Conservation (phyloP, 305 asterid genomes). For the Ilex paraguariensis region DNA sequence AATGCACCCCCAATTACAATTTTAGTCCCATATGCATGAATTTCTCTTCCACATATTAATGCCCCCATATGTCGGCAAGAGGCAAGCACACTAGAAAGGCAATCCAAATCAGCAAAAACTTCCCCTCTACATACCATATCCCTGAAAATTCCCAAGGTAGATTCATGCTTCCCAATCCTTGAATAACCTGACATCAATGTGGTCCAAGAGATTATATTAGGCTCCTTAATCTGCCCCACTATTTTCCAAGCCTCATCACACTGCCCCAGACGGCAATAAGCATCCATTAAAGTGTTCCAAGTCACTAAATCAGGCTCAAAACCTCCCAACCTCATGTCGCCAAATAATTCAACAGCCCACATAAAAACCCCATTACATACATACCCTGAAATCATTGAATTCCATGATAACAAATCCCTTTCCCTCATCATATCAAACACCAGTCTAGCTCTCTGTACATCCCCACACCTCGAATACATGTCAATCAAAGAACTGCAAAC, state of each 20-base stretch:
- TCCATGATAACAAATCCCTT: conserved; percentile 34
- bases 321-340: conserved; percentile 24
- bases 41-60: conserved; percentile 27
- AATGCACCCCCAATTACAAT: conserved; percentile 10
- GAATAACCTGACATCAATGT: conserved; percentile 40
- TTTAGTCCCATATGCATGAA: conserved; percentile 40
- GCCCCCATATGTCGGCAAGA: conserved; percentile 24
- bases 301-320: conserved; percentile 34
- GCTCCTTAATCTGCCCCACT: conserved; percentile 27
- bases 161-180: conserved; percentile 25
- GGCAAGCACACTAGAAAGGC: conserved; percentile 34
- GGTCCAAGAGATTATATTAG: conserved; percentile 43
- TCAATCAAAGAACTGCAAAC: conserved; percentile 36
- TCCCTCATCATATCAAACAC: conserved; percentile 26
- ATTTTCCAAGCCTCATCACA: conserved; percentile 34
- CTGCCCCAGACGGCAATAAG: conserved; percentile 36
- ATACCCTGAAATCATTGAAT: conserved; percentile 33
- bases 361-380: conserved; percentile 24
- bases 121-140: conserved; percentile 19
- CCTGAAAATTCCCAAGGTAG: conserved; percentile 21
- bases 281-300: conserved; percentile 35
- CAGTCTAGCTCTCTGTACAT: conserved; percentile 20
- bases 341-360: conserved; percentile 28
- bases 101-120: conserved; percentile 31
- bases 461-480: conserved; percentile 38